Evolutionary conservation across 2,329 filamentous ascomycete species (phyloP).

Genomic region (Fusarium algeriense): DNA sequence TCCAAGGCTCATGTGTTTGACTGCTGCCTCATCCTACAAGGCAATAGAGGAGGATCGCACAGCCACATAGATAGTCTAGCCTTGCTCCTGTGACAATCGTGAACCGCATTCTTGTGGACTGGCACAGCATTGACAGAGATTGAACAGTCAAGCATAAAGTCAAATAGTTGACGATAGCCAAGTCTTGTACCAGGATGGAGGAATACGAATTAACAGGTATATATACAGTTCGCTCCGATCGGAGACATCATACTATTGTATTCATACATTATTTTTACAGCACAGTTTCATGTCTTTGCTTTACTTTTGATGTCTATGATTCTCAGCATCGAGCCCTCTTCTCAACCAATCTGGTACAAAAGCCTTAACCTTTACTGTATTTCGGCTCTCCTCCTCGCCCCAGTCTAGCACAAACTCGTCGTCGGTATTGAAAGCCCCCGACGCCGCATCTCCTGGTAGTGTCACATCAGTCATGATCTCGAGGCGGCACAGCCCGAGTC

Average conservation of each 20-base stretch:
- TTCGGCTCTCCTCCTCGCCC: conserved; percentile 57
- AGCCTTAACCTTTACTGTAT: conserved; percentile 73
- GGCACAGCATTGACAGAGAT: background rate
- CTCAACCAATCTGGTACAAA: conserved; percentile 85
- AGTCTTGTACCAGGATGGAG: background rate
- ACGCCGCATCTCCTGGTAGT: conserved; percentile 75
- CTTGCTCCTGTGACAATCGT: background rate
- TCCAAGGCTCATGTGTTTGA: background rate
- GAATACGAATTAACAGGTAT: background rate
- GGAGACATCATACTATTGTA: background rate
- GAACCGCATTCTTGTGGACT: background rate
- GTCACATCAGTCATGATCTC: conserved; percentile 89
- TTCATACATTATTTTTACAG: conserved; percentile 32
- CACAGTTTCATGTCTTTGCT: background rate
- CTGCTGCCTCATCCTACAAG: background rate
- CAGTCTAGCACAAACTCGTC: conserved; percentile 72
- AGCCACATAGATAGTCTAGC: background rate
- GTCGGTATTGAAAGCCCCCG: conserved; percentile 70
- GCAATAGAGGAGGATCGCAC: background rate
- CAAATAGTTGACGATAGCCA: background rate
- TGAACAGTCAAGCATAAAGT: background rate
- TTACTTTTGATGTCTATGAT: conserved; percentile 33
- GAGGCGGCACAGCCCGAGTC: conserved; percentile 86
- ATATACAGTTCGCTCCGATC: conserved; percentile 24
- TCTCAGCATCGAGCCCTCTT: conserved; percentile 52